Evolutionary conservation across 2,329 filamentous ascomycete species (phyloP), one percentile per base, ranked within the genome.

Genomic region (Fusarium illudens): DNA sequence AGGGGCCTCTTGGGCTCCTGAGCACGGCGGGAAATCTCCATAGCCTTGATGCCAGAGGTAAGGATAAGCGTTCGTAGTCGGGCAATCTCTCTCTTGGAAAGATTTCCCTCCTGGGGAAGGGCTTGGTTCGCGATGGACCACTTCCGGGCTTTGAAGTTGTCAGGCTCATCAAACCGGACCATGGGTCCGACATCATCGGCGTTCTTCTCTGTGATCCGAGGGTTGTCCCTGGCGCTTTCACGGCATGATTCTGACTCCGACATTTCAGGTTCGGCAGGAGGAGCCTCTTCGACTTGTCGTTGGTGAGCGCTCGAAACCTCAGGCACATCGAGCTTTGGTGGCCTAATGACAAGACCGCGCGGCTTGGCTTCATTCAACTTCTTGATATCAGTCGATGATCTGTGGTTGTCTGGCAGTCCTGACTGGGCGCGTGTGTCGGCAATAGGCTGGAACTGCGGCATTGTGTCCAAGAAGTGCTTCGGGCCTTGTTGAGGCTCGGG

Each of bases 31-130:
- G 85, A 84, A 57, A 97, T 92, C 74, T 96, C 92, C 73, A 89
- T 89, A 1, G 95, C 94, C 79, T 96, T 97, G 74, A 97, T 90
- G n/a, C 94, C 94, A 0, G 93, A 93, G 66, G 90, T 92, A 20
- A 97, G 83, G 37, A 97, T 87, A 9, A 96, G 83, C 1, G 93
- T 87, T 60, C 89, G 87, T 3, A 94, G 85, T n/a, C 93, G 89
- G 15, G 92, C 91, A 55, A 97, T 86, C 71, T 97, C 95, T n/a
- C 87, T 87, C 71, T 86, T 88, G 10, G 85, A 89, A 29, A 92
- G 68, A 22, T 71, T 73, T 17, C 67, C 62, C 30, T 76, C 79
- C 17, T 80, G 78, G 6, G 76, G 75, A 4, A 78, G 75, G 4
- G 72, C 77, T 53, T 79, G 80, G 54, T 85, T 81, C 2, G 82